These are phyloP conservation scores for Laetiporus sulphureus DNA, from an alignment of 1,284 basidiomycete species.

Conservation along the genomic window DNA sequence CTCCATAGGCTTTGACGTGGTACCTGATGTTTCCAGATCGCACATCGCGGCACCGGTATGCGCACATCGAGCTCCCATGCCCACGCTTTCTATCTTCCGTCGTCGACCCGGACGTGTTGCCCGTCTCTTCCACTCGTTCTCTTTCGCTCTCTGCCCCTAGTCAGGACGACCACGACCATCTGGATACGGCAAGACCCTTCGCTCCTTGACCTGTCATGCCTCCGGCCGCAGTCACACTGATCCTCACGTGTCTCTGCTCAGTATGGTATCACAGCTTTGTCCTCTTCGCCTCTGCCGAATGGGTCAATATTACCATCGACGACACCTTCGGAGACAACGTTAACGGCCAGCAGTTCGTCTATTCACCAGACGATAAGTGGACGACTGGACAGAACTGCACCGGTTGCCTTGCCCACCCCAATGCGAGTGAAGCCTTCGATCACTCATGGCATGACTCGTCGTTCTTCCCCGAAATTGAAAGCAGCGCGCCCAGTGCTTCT, in stretches of 20 bases:
- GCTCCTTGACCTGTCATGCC: background rate
- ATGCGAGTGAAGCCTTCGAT: conserved; percentile 11
- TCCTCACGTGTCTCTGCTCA: background rate
- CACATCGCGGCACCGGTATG: no score
- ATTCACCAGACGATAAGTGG: conserved; percentile 26
- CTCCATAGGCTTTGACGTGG: no score
- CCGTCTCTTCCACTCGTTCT: no score
- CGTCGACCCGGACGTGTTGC: no score
- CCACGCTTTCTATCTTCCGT: no score
- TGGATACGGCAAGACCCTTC: no score
- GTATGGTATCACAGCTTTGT: no score
- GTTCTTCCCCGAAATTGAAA: conserved; percentile 13
- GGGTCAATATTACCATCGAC: conserved; percentile 37
- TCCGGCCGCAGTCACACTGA: background rate
- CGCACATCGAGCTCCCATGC: no score
- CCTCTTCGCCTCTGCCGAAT: conserved; percentile 15
- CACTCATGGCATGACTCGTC: conserved; percentile 20
- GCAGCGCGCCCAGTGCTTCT: conserved; percentile 14
- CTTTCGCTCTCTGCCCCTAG: no score
- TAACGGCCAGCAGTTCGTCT: conserved; percentile 23
- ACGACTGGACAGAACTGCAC: conserved; percentile 18
- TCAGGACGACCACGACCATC: no score
- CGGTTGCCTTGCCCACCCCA: conserved; percentile 19
- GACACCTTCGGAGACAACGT: conserved; percentile 33
- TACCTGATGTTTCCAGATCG: no score